Evolutionary conservation across 495 filamentous ascomycete species (phyloP).

Genomic region (Podospora bellae-mahoneyi): DNA sequence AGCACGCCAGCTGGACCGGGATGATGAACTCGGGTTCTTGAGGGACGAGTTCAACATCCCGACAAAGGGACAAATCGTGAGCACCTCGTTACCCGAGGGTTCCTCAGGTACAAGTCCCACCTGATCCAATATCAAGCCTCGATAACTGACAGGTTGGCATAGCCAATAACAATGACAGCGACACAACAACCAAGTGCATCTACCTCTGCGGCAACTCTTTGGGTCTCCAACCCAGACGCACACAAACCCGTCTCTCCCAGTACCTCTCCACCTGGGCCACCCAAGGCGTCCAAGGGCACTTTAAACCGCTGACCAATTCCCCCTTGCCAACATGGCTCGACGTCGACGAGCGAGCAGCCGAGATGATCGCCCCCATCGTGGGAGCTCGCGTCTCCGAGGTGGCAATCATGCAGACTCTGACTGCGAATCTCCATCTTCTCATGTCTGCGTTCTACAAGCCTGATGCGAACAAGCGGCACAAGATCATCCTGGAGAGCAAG

Average conservation of each 20-base stretch:
- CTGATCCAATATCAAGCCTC: not conserved
- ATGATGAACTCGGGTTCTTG: constrained; percentile 65
- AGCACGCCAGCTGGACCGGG: constrained; percentile 53
- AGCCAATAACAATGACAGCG: constrained; percentile 14
- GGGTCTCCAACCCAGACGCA: constrained; percentile 78
- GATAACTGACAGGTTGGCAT: constrained; percentile 14
- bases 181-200: constrained; percentile 50
- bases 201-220: constrained; percentile 98
- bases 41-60: constrained; percentile 82
- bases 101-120: constrained; percentile 25
- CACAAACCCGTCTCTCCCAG: constrained; percentile 63
- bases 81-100: constrained; percentile 52
- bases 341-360: constrained; percentile 67
- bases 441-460: constrained; percentile 92
- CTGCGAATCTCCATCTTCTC: constrained; percentile 84
- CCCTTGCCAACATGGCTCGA: constrained; percentile 77
- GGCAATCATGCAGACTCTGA: constrained; percentile 90
- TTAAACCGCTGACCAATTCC: constrained; percentile 73
- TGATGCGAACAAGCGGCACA: constrained; percentile 64
- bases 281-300: constrained; percentile 93
- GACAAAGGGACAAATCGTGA: constrained; percentile 70
- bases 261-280: constrained; percentile 86
- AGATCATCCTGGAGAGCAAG: constrained; percentile 90
- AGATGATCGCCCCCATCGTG: constrained; percentile 78
- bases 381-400: constrained; percentile 80